A percentile compares a stretch with the other conserved stretches of the same genome.
These are phyloP conservation scores for Linum lewisii DNA, from an alignment of 345 rosid genomes.

Conservation along the genomic window DNA sequence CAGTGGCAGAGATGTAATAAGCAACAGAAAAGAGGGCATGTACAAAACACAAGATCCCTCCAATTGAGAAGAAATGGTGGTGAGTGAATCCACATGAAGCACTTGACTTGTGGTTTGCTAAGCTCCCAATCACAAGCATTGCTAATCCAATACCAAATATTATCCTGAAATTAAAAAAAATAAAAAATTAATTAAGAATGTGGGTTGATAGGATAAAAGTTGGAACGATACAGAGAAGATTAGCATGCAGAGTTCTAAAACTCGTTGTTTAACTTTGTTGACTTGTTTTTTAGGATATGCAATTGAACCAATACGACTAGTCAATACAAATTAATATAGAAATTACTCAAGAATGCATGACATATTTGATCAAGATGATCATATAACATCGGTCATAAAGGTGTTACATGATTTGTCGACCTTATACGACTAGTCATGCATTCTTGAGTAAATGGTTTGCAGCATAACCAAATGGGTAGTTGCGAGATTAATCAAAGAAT, in stretches of 20 bases:
- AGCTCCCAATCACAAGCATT: slow-evolving; percentile 11
- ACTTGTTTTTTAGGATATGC: not conserved
- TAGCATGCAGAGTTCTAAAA: no score
- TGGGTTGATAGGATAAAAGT: not conserved
- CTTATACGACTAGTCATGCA: no score
- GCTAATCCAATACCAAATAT: slow-evolving; percentile 19
- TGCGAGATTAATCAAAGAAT: no score
- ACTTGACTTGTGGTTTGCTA: slow-evolving; percentile 17
- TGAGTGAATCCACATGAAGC: slow-evolving; percentile 12
- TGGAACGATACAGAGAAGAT: not conserved
- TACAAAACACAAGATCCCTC: slow-evolving; percentile 18
- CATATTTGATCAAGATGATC: no score
- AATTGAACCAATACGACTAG: no score
- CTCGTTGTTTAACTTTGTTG: no score
- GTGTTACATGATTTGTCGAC: no score
- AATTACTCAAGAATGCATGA: no score
- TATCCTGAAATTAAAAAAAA: slow-evolving; percentile 12
- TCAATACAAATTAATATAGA: no score
- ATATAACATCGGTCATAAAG: no score
- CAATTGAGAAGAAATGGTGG: slow-evolving; percentile 12
- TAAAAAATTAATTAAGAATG: not conserved
- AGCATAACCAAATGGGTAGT: no score
- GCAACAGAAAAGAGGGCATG: slow-evolving; percentile 15
- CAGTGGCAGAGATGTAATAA: slow-evolving; percentile 10
- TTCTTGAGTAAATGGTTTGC: no score